Conservation (phyloP, 2,329 filamentous ascomycete genomes). For the Trichoderma koningii region DNA sequence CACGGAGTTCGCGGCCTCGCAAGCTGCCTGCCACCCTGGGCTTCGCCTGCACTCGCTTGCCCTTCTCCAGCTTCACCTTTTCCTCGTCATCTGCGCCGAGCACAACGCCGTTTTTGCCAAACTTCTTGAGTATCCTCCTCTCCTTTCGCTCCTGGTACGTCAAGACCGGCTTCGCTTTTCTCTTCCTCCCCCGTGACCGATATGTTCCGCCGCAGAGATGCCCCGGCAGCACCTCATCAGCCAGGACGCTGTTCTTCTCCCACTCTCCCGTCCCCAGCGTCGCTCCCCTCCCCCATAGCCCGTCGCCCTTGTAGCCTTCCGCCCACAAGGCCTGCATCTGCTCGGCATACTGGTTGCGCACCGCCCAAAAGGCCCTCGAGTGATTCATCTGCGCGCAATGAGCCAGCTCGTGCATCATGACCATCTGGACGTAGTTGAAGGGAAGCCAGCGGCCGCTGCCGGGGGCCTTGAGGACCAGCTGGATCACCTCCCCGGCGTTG, state of each 20-base stretch:
- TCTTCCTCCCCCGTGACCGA: constrained; percentile 59
- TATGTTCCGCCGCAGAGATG: constrained; percentile 83
- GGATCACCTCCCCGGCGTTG: constrained; percentile 84
- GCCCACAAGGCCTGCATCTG: constrained; percentile 72
- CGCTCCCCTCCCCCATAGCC: constrained; percentile 76
- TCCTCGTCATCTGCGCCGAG: constrained; percentile 69
- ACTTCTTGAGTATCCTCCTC: constrained; percentile 71
- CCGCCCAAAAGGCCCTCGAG: constrained; percentile 75
- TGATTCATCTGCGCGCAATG: constrained; percentile 95
- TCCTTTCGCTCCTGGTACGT: constrained; percentile 75
- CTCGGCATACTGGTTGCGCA: constrained; percentile 70
- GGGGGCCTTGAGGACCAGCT: constrained; percentile 74
- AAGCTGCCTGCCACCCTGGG: constrained; percentile 75
- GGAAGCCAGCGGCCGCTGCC: constrained; percentile 71
- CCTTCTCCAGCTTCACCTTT: constrained; percentile 68
- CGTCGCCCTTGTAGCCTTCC: constrained; percentile 74
- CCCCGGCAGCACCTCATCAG: constrained; percentile 63
- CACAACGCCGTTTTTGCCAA: constrained; percentile 68
- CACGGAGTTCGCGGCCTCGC: constrained; percentile 72
- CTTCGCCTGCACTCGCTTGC: constrained; percentile 62
- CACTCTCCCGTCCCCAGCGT: constrained; percentile 63
- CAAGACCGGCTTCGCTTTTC: constrained; percentile 54
- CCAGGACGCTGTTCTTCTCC: constrained; percentile 53
- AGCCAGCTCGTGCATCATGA: constrained; percentile 91
- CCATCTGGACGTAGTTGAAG: constrained; percentile 85